A percentile compares a stretch with the other conserved stretches of the same genome.
Evolutionary conservation across 2,329 filamentous ascomycete genomes (phyloP).

Genomic region (Simplicillium aogashimaense): DNA sequence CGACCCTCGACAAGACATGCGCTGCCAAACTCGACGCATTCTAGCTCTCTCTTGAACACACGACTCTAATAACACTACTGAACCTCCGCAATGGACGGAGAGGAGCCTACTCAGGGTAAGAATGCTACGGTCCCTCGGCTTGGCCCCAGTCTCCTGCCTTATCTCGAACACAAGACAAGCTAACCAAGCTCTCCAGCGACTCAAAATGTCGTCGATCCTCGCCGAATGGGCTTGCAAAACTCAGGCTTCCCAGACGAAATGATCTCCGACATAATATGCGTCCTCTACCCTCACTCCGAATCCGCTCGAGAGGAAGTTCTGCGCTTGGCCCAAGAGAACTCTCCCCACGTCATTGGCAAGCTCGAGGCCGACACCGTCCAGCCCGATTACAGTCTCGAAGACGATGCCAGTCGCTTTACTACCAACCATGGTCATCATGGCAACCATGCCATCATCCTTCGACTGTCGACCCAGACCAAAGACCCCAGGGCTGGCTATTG

Average conservation of each 20-base stretch:
- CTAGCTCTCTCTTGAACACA: background rate
- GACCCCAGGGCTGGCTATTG: slow-evolving; percentile 64
- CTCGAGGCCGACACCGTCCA: slow-evolving; percentile 39
- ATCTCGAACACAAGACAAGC: background rate
- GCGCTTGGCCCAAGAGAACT: slow-evolving; percentile 35
- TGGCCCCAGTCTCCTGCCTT: slow-evolving; percentile 1
- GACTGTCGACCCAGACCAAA: slow-evolving; percentile 65
- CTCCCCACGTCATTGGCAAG: slow-evolving; percentile 38
- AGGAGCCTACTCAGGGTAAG: slow-evolving; percentile 33
- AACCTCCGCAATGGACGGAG: slow-evolving; percentile 28
- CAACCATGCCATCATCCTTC: slow-evolving; percentile 64
- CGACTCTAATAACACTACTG: no score
- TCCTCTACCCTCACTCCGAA: slow-evolving; percentile 70
- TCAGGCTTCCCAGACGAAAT: slow-evolving; percentile 77
- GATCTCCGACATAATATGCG: slow-evolving; percentile 79
- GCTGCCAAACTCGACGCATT: slow-evolving; percentile 1
- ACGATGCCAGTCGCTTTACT: slow-evolving; percentile 36
- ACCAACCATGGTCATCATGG: slow-evolving; percentile 34
- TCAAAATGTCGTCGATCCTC: slow-evolving; percentile 71
- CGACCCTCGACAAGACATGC: no score
- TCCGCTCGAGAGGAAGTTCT: slow-evolving; percentile 63
- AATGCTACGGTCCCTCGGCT: background rate
- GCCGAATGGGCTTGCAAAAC: slow-evolving; percentile 68
- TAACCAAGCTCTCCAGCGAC: slow-evolving; percentile 41
- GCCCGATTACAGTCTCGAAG: slow-evolving; percentile 40